phyloP scores from a whole-genome alignment of 495 filamentous ascomycete species.

The Hyaloscypha finlandica region DNA sequence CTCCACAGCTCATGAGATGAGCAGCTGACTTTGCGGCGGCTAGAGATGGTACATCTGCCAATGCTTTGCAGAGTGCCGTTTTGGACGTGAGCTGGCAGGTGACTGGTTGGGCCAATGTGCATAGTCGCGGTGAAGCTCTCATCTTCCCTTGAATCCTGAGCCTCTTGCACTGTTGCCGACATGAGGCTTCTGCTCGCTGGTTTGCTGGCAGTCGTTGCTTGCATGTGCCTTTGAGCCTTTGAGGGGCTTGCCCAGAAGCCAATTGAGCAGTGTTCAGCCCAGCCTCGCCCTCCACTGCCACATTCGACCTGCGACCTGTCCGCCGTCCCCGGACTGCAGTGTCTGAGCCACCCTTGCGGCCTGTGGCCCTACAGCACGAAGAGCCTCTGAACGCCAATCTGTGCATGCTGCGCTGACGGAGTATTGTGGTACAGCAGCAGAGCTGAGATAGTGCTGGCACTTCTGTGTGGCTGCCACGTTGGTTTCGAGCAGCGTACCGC shows the following conservation, averaged over 20 bases:
- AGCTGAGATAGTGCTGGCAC: neutral
- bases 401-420: no score
- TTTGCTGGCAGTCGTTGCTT: no score
- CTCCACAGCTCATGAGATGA: conserved; percentile 3
- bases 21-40: conserved; percentile 5
- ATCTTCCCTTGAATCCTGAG: neutral
- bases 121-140: neutral
- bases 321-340: neutral
- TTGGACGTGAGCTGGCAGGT: conserved; percentile 1
- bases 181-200: neutral
- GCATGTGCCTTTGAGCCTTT: neutral
- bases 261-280: neutral
- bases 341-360: neutral
- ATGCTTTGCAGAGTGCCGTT: neutral
- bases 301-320: neutral
- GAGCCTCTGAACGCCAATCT: conserved; percentile 2
- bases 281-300: neutral
- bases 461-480: neutral
- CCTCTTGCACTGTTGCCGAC: neutral
- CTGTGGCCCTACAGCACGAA: neutral
- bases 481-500: neutral
- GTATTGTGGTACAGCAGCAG: neutral
- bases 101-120: neutral
- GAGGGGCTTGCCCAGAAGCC: neutral
- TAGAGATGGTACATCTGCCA: conserved; percentile 1